Base-by-base conservation (phyloP, 192 early-diverging fungal species). In the Allomyces javanicus region DNA sequence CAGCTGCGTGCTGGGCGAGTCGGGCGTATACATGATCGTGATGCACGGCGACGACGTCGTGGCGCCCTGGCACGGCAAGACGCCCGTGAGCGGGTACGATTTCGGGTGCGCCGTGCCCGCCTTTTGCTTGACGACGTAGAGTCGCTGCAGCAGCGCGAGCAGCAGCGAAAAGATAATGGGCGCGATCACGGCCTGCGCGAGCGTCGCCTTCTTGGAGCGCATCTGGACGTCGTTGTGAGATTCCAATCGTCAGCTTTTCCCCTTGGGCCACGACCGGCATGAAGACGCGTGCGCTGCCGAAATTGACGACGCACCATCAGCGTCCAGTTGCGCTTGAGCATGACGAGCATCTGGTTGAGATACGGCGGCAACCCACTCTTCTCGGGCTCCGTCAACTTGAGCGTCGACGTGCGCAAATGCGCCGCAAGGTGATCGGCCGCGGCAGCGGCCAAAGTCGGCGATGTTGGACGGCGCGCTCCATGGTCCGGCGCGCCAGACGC, bases 141-240 rank as follows among this genome's bases (percentile, higher is more conserved):
- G 50, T 12, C 50, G 4, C 17, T 58, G 50, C 50, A 88, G 77
- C 45, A 85, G 69, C 70, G 76, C 85, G 17, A 88, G 71, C 5
- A 88, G 75, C 63, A 88, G 71, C 66, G 80, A 70, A 73, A 88
- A 88, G 22, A 88, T 63, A 65, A 88, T 71, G 4, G 86, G 86
- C 11, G 84, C 83, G 14, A 86, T 33, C 24, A 87, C 65, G 33
- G 73, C 72, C 77, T 83, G 70, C 61, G 76, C 67, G 71, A 70
- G 72, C 63, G 70, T 81, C 64, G 86, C 78, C 66, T 74, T 74
- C 25, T 69, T 73, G 68, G 83, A 87, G 22, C 85, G 79, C 33
- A 78, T 64, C 75, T 76, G 22, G 62, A 55, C 17, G 33, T 44
- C 23, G 68, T 43, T 25, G 24, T 40, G 33, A 61, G 11, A 62